Base-by-base conservation (phyloP, 495 filamentous ascomycete genomes). In the Penicillium maclennaniae region DNA sequence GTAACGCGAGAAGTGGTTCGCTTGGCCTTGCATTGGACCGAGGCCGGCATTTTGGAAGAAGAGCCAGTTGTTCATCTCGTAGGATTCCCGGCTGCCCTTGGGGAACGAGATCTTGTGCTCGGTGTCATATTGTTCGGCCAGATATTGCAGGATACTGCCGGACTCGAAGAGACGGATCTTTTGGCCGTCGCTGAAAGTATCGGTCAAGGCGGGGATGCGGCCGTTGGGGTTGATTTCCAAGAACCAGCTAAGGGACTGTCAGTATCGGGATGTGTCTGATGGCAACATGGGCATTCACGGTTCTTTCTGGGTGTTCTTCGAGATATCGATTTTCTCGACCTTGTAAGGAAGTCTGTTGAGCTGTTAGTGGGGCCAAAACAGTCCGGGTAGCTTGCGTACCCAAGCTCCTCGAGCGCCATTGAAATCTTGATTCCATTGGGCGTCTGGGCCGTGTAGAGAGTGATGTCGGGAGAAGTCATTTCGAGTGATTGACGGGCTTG, bases 201-300 rank as follows among this genome's bases (percentile, higher is more conserved):
- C 92, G 21, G 87, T 92, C 21, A 97, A 59, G 15, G 92, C 92
- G n/a, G 92, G 92, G 60, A 96, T 95, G 51, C 92, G 89, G 59
- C 92, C 92, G 64, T 97, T 96, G 47, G 92, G 92, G 72, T 96
- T 96, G 69, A 97, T 93, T 36, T 83, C 83, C 38, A 95, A 79
- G 75, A 92, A 97, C 88, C 88, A 95, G 49, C 73, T 76, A 39
- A 14, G 25, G 1, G 45, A 15, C 2, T 10, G 34, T 53, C 44
- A 45, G 28, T 53, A 14, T 44, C 1, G 10, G 20, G 14, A 20
- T 36, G 4, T 10, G 40, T 8, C 14, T 25, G 16, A 8, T 26
- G 19, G 0, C 4, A 37, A 19, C 10, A 7, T 2, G 19, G 42
- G 16, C 19, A 55, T 80, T 59, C 79, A 84, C 55, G 80, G 79